These are phyloP conservation scores for Chrysosporium queenslandicum DNA, from an alignment of 2,329 filamentous ascomycete genomes.

Conservation along the genomic window DNA sequence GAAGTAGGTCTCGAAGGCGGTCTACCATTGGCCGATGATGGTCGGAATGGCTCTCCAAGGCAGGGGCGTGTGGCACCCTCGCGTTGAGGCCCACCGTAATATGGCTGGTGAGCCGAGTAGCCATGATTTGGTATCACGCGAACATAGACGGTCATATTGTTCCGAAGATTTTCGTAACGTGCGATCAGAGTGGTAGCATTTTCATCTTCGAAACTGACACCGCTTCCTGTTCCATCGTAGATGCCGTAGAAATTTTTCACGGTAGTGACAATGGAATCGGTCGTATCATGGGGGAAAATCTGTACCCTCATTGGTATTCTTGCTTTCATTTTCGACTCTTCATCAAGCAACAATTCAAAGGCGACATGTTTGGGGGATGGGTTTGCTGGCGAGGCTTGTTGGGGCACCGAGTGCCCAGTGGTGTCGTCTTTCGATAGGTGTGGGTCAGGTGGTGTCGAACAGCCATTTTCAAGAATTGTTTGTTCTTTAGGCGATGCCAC, in stretches of 20 bases:
- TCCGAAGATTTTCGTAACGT: slow-evolving; percentile 86
- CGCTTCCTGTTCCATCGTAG: slow-evolving; percentile 68
- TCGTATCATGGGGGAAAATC: slow-evolving; percentile 91
- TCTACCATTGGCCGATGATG: slow-evolving; percentile 41
- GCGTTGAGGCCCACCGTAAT: slow-evolving; percentile 41
- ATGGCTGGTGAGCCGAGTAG: slow-evolving; percentile 37
- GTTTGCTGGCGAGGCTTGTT: slow-evolving; percentile 31
- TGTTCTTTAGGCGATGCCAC: slow-evolving; percentile 26
- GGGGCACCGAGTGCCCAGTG: slow-evolving; percentile 22
- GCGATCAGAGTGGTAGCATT: slow-evolving; percentile 85
- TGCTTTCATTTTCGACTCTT: slow-evolving; percentile 48
- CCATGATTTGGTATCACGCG: slow-evolving; percentile 59
- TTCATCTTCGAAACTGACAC: slow-evolving; percentile 91
- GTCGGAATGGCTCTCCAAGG: slow-evolving; percentile 54
- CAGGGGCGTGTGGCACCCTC: slow-evolving; percentile 48
- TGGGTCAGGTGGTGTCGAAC: slow-evolving; percentile 27
- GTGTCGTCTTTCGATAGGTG: slow-evolving; percentile 23
- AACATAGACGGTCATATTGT: slow-evolving; percentile 90
- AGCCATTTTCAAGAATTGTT: slow-evolving; percentile 28
- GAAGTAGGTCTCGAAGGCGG: slow-evolving; percentile 59
- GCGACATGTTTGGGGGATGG: slow-evolving; percentile 50
- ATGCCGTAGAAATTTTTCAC: slow-evolving; percentile 99
- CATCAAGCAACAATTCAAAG: slow-evolving; percentile 53
- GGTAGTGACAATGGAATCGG: slow-evolving; percentile 93
- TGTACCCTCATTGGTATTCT: slow-evolving; percentile 61